Evolutionary conservation across 495 filamentous ascomycete species (phyloP).

Genomic region (Talaromyces stipitatus): DNA sequence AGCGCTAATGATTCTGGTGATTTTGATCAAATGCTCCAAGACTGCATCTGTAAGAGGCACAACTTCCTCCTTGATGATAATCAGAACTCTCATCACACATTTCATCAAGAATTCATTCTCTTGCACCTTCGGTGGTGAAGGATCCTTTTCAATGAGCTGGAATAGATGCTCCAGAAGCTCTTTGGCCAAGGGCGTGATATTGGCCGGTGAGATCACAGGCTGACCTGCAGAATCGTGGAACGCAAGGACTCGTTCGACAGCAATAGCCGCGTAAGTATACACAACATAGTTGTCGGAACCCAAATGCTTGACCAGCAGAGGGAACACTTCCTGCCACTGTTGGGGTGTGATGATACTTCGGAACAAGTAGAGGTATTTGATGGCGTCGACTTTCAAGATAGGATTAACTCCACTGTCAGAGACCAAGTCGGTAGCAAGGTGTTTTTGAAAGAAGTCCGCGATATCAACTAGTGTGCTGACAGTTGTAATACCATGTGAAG

Average conservation of each 20-base stretch:
- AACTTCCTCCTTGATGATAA: constrained; percentile 78
- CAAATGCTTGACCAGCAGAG: constrained; percentile 83
- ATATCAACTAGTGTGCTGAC: constrained; percentile 79
- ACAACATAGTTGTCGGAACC: constrained; percentile 85
- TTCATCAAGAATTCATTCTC: constrained; percentile 99
- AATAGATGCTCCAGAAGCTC: constrained; percentile 91
- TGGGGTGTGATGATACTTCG: constrained; percentile 78
- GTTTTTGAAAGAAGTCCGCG: constrained; percentile 83
- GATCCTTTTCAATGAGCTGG: constrained; percentile 72
- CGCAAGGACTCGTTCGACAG: constrained; percentile 80
- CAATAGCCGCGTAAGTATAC: constrained; percentile 93
- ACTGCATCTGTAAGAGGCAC: constrained; percentile 62
- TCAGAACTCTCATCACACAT: constrained; percentile 93
- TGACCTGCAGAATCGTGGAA: constrained; percentile 64
- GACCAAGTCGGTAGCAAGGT: constrained; percentile 79
- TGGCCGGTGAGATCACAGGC: constrained; percentile 63
- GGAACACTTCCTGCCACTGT: constrained; percentile 83
- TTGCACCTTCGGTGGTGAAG: constrained; percentile 82
- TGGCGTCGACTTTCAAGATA: constrained; percentile 92
- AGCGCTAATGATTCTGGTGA: constrained; percentile 77
- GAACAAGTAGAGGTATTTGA: constrained; percentile 96
- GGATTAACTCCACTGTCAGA: constrained; percentile 58
- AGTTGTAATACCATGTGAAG: constrained; percentile 79
- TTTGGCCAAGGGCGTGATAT: constrained; percentile 71
- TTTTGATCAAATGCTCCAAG: constrained; percentile 69